Evolutionary conservation across 2,329 filamentous ascomycete genomes (phyloP), one percentile per base, ranked within the genome.

Genomic region (Epichloe scottii): DNA sequence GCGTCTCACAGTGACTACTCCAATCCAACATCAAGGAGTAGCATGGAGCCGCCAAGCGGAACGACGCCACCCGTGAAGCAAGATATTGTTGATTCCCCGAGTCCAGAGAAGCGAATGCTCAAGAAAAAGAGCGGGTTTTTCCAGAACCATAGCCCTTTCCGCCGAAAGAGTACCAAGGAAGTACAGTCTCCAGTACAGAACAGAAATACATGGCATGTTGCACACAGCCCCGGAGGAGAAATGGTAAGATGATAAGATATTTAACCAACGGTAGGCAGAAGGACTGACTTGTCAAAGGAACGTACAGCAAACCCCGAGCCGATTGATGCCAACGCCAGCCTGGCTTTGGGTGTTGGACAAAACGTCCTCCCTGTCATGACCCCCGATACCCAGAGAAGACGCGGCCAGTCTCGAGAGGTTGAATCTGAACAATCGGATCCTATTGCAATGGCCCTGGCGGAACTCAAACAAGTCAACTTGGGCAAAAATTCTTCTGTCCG

Each of bases 321-420:
- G 1, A 90, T 93, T 38, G 93, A 96, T 62, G 90, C 91, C 51
- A 84, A 93, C 55, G 89, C 91, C 39, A 95, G 86, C 64, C 83
- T 97, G 60, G 91, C 95, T 54, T 76, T 98, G 30, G 96, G 96
- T 60, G 81, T 98, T 50, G 93, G 93, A 7, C 89, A 94, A 60
- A 98, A 98, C 60, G 89, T 98, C 11, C 95, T 98, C 61, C 84
- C 95, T 51, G 91, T 98, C 10, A 85, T 87, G 12, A 85, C 85
- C 8, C 84, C 88, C 0, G 87, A 91, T 53, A 77, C 75, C 56
- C 76, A 75, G 55, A 61, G 63, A 19, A 57, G 59, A 33, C 56
- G 57, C 19, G 60, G 59, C 7, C 57, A 58, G 17, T 45, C 53
- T 52, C 67, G 63, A 34, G 66, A 61, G 46, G 63, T 63, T 58